phyloP scores from a whole-genome alignment of 2,329 filamentous ascomycete genomes.

The Scopulariopsis brevicaulis region DNA sequence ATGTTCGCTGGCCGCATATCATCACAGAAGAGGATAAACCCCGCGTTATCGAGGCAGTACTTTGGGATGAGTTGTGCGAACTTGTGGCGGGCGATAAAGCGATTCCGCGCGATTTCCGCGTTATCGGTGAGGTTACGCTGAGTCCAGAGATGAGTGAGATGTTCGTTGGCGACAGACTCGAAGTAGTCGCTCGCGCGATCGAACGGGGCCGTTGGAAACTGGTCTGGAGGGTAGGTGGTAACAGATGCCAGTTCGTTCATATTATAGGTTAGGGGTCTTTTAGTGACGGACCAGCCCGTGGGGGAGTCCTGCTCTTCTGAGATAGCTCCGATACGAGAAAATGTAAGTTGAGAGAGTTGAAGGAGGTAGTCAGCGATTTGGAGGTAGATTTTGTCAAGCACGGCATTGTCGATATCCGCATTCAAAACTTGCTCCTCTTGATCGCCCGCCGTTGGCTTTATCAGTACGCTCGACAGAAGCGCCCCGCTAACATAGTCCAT shows the following conservation, averaged over 20 bases:
- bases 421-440: conserved; percentile 12
- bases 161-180: conserved; percentile 12
- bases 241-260: conserved; percentile 24
- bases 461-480: conserved; percentile 11
- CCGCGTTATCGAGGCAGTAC: conserved; percentile 15
- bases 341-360: conserved; percentile 17
- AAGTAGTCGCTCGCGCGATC: conserved; percentile 18
- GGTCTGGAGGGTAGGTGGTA: conserved; percentile 15
- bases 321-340: conserved; percentile 21
- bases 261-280: conserved; percentile 23
- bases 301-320: conserved; percentile 12
- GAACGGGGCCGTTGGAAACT: conserved; percentile 18
- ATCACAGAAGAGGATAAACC: conserved; percentile 25
- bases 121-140: conserved; percentile 19
- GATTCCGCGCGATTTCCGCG: conserved; percentile 13
- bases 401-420: conserved; percentile 10
- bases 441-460: conserved; percentile 13
- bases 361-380: conserved; percentile 14
- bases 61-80: conserved; percentile 18
- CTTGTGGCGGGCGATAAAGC: conserved; percentile 20
- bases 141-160: conserved; percentile 15
- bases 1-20: conserved; percentile 26
- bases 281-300: conserved; percentile 16
- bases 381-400: conserved; percentile 11
- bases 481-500: conserved; percentile 18